These are phyloP conservation scores for Fraxinus xanthoxyloides DNA, from an alignment of 305 asterid species.

Conservation along the genomic window DNA sequence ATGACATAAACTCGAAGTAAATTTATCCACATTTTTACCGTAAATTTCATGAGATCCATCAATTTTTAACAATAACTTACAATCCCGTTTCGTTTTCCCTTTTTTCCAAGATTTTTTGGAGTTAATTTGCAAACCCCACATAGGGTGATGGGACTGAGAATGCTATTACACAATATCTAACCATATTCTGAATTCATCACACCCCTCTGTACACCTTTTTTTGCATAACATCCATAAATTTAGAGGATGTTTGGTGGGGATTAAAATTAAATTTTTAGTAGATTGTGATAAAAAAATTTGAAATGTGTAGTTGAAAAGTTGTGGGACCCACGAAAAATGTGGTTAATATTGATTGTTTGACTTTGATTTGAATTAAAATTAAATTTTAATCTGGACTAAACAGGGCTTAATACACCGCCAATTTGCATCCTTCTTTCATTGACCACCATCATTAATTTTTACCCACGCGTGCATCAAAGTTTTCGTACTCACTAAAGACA, in stretches of 20 bases:
- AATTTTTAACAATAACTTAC: not conserved
- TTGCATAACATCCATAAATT: not conserved
- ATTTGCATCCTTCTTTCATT: not conserved
- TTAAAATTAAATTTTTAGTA: no score
- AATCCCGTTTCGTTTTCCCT: not conserved
- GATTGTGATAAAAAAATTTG: no score
- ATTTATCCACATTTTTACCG: not conserved
- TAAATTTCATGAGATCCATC: not conserved
- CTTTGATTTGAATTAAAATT: no score
- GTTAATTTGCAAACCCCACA: not conserved
- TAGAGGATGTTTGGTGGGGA: no score
- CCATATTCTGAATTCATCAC: not conserved
- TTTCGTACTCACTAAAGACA: not conserved
- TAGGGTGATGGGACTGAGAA: not conserved
- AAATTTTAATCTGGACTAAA: no score
- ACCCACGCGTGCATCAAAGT: not conserved
- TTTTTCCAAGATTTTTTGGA: not conserved
- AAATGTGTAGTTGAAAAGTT: no score
- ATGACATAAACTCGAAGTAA: not conserved
- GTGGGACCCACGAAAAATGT: no score
- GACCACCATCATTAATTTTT: not conserved
- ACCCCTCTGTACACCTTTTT: not conserved
- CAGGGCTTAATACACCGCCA: not conserved
- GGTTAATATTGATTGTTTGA: no score
- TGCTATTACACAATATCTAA: not conserved